Evolutionary conservation across 495 filamentous ascomycete species (phyloP).

Genomic region (Umbilicaria muhlenbergii): DNA sequence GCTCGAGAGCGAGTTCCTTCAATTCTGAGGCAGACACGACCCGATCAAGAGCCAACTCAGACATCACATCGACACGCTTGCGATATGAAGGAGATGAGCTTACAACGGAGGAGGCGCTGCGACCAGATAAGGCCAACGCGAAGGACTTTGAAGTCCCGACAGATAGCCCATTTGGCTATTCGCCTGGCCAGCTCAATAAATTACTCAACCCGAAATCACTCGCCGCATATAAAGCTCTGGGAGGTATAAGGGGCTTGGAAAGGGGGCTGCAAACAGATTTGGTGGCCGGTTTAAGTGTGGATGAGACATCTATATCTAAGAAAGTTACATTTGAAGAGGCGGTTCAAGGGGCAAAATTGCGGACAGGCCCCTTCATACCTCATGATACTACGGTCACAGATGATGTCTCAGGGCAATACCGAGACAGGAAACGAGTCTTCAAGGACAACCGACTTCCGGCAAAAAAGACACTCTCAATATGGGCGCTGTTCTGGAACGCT

Average conservation of each 20-base stretch:
- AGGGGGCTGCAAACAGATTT: conserved; percentile 52
- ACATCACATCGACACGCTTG: conserved; percentile 15
- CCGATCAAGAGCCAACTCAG: conserved; percentile 29
- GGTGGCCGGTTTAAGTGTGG: conserved; percentile 44
- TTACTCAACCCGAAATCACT: conserved; percentile 62
- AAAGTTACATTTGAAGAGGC: conserved; percentile 46
- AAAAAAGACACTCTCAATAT: conserved; percentile 57
- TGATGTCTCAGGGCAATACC: conserved; percentile 25
- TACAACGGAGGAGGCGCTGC: conserved; percentile 38
- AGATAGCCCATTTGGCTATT: conserved; percentile 58
- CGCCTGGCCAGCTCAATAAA: conserved; percentile 55
- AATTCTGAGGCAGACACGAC: conserved; percentile 26
- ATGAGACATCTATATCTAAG: conserved; percentile 44
- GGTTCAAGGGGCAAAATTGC: conserved; percentile 15
- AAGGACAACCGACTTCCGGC: conserved; percentile 58
- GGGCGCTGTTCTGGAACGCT: conserved; percentile 67
- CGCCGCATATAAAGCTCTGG: conserved; percentile 51
- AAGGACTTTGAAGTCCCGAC: conserved; percentile 46
- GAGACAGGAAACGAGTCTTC: conserved; percentile 56
- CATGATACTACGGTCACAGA: conserved; percentile 8
- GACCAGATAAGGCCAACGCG: conserved; percentile 49
- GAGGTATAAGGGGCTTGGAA: conserved; percentile 51
- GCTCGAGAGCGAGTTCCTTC: conserved; percentile 30
- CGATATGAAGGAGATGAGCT: conserved; percentile 26
- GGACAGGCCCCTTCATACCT: conserved; percentile 1